Conservation (phyloP, 345 rosid species). For the Murraya koenigii region DNA sequence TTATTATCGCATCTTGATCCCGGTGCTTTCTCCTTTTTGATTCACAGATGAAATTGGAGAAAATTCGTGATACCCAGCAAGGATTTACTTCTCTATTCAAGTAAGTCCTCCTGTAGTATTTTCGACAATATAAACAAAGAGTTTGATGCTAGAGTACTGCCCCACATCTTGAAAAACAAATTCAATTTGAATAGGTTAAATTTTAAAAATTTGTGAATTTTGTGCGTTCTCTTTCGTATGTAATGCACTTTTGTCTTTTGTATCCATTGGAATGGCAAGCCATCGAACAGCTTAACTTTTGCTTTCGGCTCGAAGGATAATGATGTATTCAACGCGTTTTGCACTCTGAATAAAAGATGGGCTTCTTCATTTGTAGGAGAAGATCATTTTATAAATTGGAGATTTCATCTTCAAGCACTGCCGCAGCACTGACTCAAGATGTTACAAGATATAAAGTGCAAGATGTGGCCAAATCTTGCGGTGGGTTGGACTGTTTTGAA, state of each 20-base stretch:
- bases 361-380: conserved; percentile 9
- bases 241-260: background rate
- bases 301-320: background rate
- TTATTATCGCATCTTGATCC: background rate
- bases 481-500: conserved; percentile 27
- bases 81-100: conserved; percentile 13
- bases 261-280: background rate
- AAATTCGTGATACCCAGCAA: conserved; percentile 8
- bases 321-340: background rate
- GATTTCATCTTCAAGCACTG: conserved; percentile 20
- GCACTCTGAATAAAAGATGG: background rate
- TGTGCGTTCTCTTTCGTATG: background rate
- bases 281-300: background rate
- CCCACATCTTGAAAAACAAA: too few relatives aligned
- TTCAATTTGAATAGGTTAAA: too few relatives aligned
- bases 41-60: conserved; percentile 17
- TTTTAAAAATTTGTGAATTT: background rate
- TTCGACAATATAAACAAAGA: too few relatives aligned
- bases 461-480: conserved; percentile 9
- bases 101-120: background rate
- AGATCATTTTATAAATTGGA: background rate
- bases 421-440: conserved; percentile 17
- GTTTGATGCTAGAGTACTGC: too few relatives aligned
- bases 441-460: conserved; percentile 9
- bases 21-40: background rate